Evolutionary conservation across 371 early-diverging fungal genomes (phyloP).

Genomic region (Capillidium heterosporum): DNA sequence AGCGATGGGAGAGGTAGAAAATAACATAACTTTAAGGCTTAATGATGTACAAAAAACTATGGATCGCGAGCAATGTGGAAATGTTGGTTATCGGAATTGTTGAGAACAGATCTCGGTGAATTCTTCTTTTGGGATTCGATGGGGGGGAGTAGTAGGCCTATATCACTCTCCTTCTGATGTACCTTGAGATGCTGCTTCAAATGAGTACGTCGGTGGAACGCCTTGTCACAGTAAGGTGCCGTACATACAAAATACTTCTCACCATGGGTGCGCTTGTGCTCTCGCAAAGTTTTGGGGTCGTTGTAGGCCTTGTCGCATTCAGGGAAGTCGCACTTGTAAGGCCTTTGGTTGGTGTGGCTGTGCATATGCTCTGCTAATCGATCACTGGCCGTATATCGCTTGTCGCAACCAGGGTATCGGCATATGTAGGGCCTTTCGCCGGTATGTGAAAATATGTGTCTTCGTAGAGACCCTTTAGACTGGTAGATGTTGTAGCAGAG

Average conservation of each 20-base stretch:
- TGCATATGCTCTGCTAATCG: slow-evolving; percentile 5
- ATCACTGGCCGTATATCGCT: slow-evolving; percentile 32
- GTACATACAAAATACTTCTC: slow-evolving; percentile 3
- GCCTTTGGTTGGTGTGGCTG: slow-evolving; percentile 34
- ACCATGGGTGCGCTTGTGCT: slow-evolving; percentile 4
- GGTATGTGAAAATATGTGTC: slow-evolving; percentile 39
- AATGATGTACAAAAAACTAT: too few species aligned
- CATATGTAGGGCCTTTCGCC: slow-evolving; percentile 61
- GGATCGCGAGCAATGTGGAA: too few species aligned
- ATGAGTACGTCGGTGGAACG: slow-evolving; percentile 70
- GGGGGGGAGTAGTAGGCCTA: background rate
- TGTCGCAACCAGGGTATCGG: slow-evolving; percentile 48
- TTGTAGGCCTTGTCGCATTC: slow-evolving; percentile 16
- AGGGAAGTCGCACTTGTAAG: slow-evolving; percentile 25
- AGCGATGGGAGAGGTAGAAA: too few species aligned
- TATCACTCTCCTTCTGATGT: slow-evolving; percentile 20
- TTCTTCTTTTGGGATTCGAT: too few species aligned
- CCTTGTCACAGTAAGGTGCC: slow-evolving; percentile 36
- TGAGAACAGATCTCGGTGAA: too few species aligned
- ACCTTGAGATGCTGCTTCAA: slow-evolving; percentile 54
- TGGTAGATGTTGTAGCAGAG: slow-evolving; percentile 2
- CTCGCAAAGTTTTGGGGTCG: slow-evolving; percentile 4
- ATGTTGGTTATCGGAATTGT: too few species aligned
- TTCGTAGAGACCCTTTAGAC: slow-evolving; percentile 15
- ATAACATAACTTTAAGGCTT: too few species aligned